These are phyloP conservation scores for Rhizomucor pusillus DNA, from an alignment of 371 early-diverging fungal species.

Conservation along the genomic window DNA sequence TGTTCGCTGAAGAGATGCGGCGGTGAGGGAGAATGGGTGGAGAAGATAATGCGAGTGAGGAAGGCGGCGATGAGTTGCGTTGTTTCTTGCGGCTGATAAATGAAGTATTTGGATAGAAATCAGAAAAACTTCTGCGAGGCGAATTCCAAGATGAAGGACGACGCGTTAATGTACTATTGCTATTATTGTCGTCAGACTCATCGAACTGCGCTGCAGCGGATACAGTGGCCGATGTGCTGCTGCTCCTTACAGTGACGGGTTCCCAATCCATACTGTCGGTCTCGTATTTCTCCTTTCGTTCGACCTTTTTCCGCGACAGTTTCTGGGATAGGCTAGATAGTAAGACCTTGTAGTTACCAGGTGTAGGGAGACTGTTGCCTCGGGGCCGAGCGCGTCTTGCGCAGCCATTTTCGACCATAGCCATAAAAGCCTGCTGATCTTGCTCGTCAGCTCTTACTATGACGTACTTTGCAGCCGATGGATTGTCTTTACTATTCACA, in stretches of 20 bases:
- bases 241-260: too few species aligned
- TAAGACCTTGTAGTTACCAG: conserved; percentile 21
- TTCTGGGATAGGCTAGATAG: conserved; percentile 53
- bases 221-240: too few species aligned
- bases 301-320: conserved; percentile 40
- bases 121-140: not conserved
- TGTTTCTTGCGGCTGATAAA: too few species aligned
- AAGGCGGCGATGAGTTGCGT: too few species aligned
- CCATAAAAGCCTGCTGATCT: conserved; percentile 35
- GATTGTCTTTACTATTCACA: conserved; percentile 16
- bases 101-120: too few species aligned
- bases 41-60: too few species aligned
- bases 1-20: conserved; percentile 11
- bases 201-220: too few species aligned
- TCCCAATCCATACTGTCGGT: not conserved
- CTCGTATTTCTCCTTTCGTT: conserved; percentile 30
- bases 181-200: too few species aligned
- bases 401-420: conserved; percentile 21
- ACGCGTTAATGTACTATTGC: not conserved
- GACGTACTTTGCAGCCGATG: conserved; percentile 26
- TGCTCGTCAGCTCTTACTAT: conserved; percentile 32
- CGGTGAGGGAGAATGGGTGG: not conserved
- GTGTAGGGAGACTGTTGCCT: not conserved
- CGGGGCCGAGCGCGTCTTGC: not conserved
- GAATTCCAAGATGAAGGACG: not conserved